These are phyloP conservation scores for Phytophthora megakarya DNA, from an alignment of 352 stramenopile genomes.

Conservation along the genomic window DNA sequence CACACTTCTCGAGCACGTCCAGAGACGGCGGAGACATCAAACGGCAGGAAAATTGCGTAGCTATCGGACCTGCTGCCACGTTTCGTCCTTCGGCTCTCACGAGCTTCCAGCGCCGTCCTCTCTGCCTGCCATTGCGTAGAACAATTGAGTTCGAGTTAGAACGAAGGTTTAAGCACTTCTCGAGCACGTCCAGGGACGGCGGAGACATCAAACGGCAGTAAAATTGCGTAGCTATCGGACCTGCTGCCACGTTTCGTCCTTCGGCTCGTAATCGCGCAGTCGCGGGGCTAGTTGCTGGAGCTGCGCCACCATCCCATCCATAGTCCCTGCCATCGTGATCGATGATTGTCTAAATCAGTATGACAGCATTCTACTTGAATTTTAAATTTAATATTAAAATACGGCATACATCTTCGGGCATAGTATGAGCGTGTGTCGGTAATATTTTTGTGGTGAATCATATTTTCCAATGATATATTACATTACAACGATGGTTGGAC, in stretches of 20 bases:
- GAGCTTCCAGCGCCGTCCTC: slow-evolving; percentile 47
- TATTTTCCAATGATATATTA: no score
- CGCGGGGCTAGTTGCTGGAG: slow-evolving; percentile 61
- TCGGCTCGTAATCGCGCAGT: slow-evolving; percentile 64
- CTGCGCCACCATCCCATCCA: slow-evolving; percentile 48
- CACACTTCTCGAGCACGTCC: neutral
- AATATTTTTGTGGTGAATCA: no score
- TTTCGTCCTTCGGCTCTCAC: no score
- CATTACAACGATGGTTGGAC: no score
- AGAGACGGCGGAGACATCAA: neutral
- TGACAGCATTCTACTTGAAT: no score
- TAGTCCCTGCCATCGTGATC: slow-evolving; percentile 32
- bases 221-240: slow-evolving; percentile 20
- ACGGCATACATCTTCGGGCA: no score
- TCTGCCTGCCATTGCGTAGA: slow-evolving; percentile 50
- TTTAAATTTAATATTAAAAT: no score
- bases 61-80: no score
- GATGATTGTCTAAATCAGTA: slow-evolving; percentile 8
- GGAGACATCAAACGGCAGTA: neutral
- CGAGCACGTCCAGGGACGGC: neutral
- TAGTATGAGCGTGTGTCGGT: no score
- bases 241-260: slow-evolving; percentile 61
- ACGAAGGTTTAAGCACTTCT: neutral
- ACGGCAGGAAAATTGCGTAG: no score
- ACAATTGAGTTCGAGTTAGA: neutral